Base-by-base conservation (phyloP, 345 rosid genomes). In the Streptanthus diversifolius region DNA sequence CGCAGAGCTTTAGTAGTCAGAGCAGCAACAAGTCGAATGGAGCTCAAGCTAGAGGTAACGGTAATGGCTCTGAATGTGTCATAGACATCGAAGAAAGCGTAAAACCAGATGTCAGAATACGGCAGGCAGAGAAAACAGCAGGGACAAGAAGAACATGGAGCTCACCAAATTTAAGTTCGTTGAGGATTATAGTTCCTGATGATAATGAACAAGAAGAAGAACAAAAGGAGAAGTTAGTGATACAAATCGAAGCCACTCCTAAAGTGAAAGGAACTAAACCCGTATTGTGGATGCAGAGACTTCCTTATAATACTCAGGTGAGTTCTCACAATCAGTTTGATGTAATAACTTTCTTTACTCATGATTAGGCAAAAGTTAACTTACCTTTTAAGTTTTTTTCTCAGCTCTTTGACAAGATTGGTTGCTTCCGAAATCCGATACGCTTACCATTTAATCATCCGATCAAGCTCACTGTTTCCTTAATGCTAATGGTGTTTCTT, bases 401-500 rank as follows among this genome's bases (percentile, higher is more conserved):
- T 59, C 83, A 89, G 93, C 32, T 77, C 17, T 76, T 76, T 52
- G 78, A 82, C 67, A 83, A 61, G 49, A 62, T 57, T 30, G 82
- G 85, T 82, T 85, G 88, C 40, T 75, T 83, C 32, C 85, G 70
- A 43, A 66, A 79, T 75, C 86, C 92, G 5, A 70, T 71, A 30
- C 82, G 74, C 24, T 27, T 75, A 54, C 48, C 74, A 14, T 69
- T 69, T 61, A 43, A 7, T 36, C 79, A 88, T 70, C 85, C 96
- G 47, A 64, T 92, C 17, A 90, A 83, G 70, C 68, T 86, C 69
- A 83, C 80, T 72, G 92, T 92, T 66, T 85, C 85, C 44, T 76
- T 92, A 52, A 78, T 88, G 90, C 82, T 90, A 67, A 86, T 86
- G 63, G 79, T 88, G 68, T 88, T 92, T 80, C 78, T 92, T 37